Percentiles rank a stretch among this genome's conserved stretches.
These are phyloP conservation scores for Nidularia pulvinata DNA, from an alignment of 768 basidiomycete species.

Conservation along the genomic window DNA sequence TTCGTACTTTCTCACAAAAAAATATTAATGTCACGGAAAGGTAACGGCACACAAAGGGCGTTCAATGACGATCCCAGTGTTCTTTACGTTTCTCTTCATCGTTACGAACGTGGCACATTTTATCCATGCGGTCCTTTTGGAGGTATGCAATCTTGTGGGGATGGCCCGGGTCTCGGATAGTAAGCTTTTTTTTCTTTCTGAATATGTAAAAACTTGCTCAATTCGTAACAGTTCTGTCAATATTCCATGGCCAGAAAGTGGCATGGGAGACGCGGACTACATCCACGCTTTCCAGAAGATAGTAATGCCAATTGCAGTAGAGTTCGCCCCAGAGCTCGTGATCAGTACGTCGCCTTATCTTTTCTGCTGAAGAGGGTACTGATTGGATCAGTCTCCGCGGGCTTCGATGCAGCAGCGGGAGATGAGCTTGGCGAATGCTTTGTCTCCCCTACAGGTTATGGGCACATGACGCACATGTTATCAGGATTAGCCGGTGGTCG, in stretches of 20 bases:
- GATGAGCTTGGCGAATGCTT: constrained; percentile 91
- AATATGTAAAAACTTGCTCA: constrained; percentile 1
- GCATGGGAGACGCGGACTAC: constrained; percentile 96
- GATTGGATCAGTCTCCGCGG: constrained; percentile 78
- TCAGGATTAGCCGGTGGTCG: constrained; percentile 85
- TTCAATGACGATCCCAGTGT: constrained; percentile 94
- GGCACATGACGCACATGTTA: constrained; percentile 99
- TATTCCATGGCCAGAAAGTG: constrained; percentile 88
- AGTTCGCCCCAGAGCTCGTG: constrained; percentile 95
- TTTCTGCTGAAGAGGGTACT: neutral
- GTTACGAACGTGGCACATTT: constrained; percentile 89
- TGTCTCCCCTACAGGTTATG: constrained; percentile 91
- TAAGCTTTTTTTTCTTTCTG: constrained; percentile 23
- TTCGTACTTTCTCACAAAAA: neutral
- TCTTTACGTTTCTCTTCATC: constrained; percentile 93
- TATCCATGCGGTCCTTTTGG: constrained; percentile 96
- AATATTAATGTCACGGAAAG: constrained; percentile 32
- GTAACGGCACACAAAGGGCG: constrained; percentile 96
- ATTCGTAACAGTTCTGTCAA: constrained; percentile 76
- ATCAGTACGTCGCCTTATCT: constrained; percentile 64
- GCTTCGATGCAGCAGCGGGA: constrained; percentile 95
- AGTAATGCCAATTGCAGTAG: constrained; percentile 96
- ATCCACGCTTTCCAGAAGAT: constrained; percentile 95
- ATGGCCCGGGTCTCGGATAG: constrained; percentile 84
- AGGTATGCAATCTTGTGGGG: constrained; percentile 82